Conservation (phyloP, 176 grass and related monocot species). For the Paspalum vaginatum region DNA sequence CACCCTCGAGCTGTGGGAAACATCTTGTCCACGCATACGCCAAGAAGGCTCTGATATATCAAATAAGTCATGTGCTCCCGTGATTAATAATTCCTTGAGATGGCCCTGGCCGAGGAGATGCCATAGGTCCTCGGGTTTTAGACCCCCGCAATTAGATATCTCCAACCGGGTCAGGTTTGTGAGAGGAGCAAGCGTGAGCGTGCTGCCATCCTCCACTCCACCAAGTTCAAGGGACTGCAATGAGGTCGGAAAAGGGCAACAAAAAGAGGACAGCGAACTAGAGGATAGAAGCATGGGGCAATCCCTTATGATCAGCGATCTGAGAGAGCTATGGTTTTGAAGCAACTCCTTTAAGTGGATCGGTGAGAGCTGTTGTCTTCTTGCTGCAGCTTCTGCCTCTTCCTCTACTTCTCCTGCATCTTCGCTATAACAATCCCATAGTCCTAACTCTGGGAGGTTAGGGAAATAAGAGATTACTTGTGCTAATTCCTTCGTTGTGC, state of each 20-base stretch:
- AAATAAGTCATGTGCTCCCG: neutral
- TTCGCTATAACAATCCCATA: accelerated
- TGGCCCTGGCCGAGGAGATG: neutral
- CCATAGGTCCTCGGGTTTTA: neutral
- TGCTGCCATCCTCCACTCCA: neutral
- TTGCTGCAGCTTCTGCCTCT: neutral
- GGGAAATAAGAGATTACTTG: neutral
- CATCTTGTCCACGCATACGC: neutral
- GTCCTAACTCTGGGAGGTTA: accelerated
- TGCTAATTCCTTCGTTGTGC: neutral
- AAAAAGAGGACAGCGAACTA: neutral
- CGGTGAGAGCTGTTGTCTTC: neutral
- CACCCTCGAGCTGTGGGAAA: neutral
- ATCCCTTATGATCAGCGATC: accelerated
- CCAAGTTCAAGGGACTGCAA: accelerated
- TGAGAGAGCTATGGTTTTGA: neutral
- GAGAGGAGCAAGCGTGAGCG: neutral
- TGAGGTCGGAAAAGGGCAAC: neutral
- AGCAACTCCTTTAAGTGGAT: neutral
- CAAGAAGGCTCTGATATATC: neutral
- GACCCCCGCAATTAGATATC: accelerated
- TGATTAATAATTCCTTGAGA: neutral
- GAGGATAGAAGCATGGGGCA: neutral
- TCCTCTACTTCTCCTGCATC: neutral
- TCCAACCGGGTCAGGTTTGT: neutral